Conservation (phyloP, 768 basidiomycete species). For the Tulasnella sp. region DNA sequence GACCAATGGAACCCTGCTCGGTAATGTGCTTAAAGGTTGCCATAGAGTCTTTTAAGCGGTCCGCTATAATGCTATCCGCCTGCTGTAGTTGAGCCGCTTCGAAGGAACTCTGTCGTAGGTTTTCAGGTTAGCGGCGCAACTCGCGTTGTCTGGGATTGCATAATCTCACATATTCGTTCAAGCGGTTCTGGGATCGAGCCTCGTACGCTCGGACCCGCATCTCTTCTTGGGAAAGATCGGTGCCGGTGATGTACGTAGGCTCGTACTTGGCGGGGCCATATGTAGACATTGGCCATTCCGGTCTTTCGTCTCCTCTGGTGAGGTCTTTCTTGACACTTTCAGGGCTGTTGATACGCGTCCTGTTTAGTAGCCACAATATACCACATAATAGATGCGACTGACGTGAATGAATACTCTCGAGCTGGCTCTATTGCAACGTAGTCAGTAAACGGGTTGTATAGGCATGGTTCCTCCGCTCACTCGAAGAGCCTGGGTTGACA, state of each 20-base stretch:
- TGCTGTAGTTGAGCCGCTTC: slow-evolving; percentile 53
- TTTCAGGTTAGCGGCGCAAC: not conserved
- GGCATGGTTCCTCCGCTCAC: not conserved
- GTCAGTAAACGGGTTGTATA: not conserved
- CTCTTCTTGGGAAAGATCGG: slow-evolving; percentile 78
- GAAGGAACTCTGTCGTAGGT: slow-evolving; percentile 34
- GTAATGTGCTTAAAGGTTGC: slow-evolving; percentile 53
- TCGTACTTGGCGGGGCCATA: slow-evolving; percentile 77
- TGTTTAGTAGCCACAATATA: not conserved
- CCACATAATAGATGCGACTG: not conserved
- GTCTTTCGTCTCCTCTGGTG: slow-evolving; percentile 57
- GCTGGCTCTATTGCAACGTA: not conserved
- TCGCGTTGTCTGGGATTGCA: not conserved
- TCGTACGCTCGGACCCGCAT: slow-evolving; percentile 59
- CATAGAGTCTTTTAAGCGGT: slow-evolving; percentile 47
- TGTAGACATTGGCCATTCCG: slow-evolving; percentile 71
- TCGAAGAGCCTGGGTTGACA: slow-evolving; percentile 4
- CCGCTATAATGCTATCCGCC: slow-evolving; percentile 49
- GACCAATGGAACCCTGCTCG: slow-evolving; percentile 39
- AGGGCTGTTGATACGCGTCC: slow-evolving; percentile 41
- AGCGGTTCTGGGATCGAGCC: slow-evolving; percentile 52
- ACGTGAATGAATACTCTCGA: not conserved
- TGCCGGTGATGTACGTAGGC: slow-evolving; percentile 55
- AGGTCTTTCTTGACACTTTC: slow-evolving; percentile 66
- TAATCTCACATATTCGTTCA: slow-evolving; percentile 58